phyloP scores from a whole-genome alignment of 75 land plant species.

The Isoetes taiwanensis region DNA sequence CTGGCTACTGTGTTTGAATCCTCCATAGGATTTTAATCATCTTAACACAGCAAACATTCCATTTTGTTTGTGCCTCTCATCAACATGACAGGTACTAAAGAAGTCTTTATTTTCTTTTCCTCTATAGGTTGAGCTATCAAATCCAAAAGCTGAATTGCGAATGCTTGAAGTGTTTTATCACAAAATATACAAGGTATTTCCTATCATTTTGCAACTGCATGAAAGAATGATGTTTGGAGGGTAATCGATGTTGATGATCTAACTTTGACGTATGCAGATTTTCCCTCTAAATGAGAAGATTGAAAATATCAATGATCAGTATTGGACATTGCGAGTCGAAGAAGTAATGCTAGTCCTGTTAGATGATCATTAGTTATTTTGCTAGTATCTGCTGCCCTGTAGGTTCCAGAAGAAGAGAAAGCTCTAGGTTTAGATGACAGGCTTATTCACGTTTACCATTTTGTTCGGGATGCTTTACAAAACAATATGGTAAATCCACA shows the following conservation, averaged over 20 bases:
- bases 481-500: conserved; percentile 15
- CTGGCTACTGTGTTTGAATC: too few species aligned
- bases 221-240: too few species aligned
- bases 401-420: conserved; percentile 27
- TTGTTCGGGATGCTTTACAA: conserved; percentile 19
- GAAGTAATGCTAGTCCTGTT: conserved; percentile 1
- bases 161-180: conserved; percentile 22
- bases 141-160: conserved; percentile 20
- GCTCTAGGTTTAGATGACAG: conserved; percentile 13
- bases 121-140: conserved; percentile 21
- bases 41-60: not conserved
- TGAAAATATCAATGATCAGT: conserved; percentile 28
- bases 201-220: too few species aligned
- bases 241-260: not conserved
- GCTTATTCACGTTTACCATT: conserved; percentile 25
- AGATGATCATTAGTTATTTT: not conserved
- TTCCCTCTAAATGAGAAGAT: conserved; percentile 25
- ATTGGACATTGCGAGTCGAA: conserved; percentile 26
- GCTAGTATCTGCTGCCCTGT: not conserved
- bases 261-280: too few species aligned
- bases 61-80: not conserved
- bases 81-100: not conserved
- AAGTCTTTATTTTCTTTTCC: not conserved
- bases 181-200: conserved; percentile 27
- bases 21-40: too few species aligned